Conservation (phyloP, 148 eudicot genomes). For the Agrostemma githago region DNA sequence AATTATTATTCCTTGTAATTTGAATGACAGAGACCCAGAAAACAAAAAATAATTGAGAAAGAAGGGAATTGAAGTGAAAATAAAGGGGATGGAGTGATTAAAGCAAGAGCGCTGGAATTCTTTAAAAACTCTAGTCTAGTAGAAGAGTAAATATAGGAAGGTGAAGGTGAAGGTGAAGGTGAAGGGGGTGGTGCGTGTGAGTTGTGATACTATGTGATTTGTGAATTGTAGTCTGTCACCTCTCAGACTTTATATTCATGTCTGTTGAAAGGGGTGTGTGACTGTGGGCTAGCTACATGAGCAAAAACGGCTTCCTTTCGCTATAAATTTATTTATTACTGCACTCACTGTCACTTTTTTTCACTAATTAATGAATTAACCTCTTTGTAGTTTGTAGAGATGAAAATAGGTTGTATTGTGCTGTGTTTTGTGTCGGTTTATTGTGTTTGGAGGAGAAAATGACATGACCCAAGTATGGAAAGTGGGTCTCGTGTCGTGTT, state of each 20-base stretch:
- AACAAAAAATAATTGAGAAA: background rate
- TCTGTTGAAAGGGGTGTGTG: background rate
- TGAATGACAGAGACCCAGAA: constrained; percentile 12
- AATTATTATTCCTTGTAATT: constrained; percentile 10
- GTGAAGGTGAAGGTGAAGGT: background rate
- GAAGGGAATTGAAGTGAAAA: background rate
- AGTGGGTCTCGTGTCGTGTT: too few relatives aligned
- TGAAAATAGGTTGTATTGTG: too few relatives aligned
- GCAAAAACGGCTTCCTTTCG: background rate
- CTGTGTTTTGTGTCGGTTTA: too few relatives aligned
- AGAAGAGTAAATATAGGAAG: background rate
- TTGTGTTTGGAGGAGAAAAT: too few relatives aligned
- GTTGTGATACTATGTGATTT: background rate
- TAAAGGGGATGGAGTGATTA: too few relatives aligned
- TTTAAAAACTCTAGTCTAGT: background rate
- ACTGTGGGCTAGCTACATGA: background rate
- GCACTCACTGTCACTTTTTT: background rate
- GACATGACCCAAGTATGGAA: too few relatives aligned
- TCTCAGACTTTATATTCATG: constrained; percentile 1
- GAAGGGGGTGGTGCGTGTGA: background rate
- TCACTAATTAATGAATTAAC: too few relatives aligned
- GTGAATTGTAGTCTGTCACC: background rate
- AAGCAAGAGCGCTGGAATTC: too few relatives aligned
- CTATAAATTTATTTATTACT: background rate
- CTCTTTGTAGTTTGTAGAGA: too few relatives aligned